Base-by-base conservation (phyloP, 1,284 basidiomycete species). In the Lentinus polychrous region DNA sequence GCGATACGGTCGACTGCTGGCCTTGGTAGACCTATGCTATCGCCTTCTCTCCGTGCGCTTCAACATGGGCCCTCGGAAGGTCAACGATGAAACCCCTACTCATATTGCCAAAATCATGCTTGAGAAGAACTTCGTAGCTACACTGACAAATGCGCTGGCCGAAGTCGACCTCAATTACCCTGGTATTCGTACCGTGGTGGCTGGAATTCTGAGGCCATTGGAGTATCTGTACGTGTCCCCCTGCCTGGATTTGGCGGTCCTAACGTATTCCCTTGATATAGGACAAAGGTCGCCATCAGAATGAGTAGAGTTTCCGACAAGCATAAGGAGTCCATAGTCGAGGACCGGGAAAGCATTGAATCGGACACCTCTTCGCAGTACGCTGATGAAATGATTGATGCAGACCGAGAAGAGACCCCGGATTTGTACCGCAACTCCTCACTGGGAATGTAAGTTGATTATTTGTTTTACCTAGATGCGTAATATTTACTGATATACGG, bases 41-140 rank as follows among this genome's bases (percentile, higher is more conserved):
- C 87, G 94, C 8, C 71, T 99, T 18, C 73, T 99, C 48, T 90
- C 86, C 1, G 85, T 91, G 11, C 83, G 83, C 15, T 80, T 85
- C 66, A 82, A 79, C 55, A 65, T 66, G 17, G 68, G 67, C 8
- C 66, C 73, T 24, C 78, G 82, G 44, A 86, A 87, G 60, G 71
- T 78, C 27, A 75, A 79, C 50, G 90, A 94, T 38, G 94, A 96
- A 45, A 75, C 80, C 10, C 86, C 88, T 2, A 86, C 94, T 14
- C 94, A 97, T 55, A 79, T 98, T 50, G 93, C 96, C 37, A 99
- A 98, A 71, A 79, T 94, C 54, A 99, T 99, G 96, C 71, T 99
- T 40, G 96, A 99, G 73, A 97, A 98, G 74, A 93, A 92, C 63
- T 96, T 91, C 59, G 96, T 98, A 17, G 78, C 87, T 5, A 85